Base-by-base conservation (phyloP, 2,329 filamentous ascomycete species). In the Aureobasidium vineae region DNA sequence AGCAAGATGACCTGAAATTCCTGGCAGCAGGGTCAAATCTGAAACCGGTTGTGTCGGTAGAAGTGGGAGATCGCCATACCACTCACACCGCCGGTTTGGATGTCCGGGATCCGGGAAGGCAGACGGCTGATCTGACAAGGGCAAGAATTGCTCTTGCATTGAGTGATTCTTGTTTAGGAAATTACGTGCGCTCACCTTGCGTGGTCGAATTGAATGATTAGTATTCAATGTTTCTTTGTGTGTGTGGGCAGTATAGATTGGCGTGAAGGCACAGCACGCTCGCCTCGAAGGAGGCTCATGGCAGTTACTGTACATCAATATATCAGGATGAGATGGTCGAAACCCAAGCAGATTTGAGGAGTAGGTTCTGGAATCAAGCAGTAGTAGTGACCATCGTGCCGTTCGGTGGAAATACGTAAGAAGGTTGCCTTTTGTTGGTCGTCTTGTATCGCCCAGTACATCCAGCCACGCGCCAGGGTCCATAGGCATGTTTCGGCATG, bases 11-110 rank as follows among this genome's bases (percentile, higher is more conserved):
- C 23, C 21, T 33, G 54, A 23, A 45, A 31, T 49, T 23, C 50
- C 50, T 60, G 41, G 41, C 26, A 16, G 28, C 16, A 50, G 33
- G 45, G 41, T 52, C 21, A 5, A 28, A 40, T 63, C 45, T 63
- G 59, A 63, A 63, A 63, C 59, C 59, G 59, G 59, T 52, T 52
- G 43, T 52, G 45, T 50, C 59, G 59, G 59, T 41, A 63, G 16
- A 40, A 52, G 8, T 38, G 33, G 21, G 33, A 63, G 59, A 63
- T 63, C 61, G 49, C 49, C 47, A 64, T 53, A 54, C 23, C 33
- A 33, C 49, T 53, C 61, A 64, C 61, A 64, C 61, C 61, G 61
- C 61, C 38, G 49, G 26, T 64, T 64, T 64, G 61, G 47, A 54
- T 33, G 47, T 50, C 61, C 61, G 47, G 49, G 23, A 36, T 33